Base-by-base conservation (phyloP, 1,284 basidiomycete species). In the Cerrena zonata region DNA sequence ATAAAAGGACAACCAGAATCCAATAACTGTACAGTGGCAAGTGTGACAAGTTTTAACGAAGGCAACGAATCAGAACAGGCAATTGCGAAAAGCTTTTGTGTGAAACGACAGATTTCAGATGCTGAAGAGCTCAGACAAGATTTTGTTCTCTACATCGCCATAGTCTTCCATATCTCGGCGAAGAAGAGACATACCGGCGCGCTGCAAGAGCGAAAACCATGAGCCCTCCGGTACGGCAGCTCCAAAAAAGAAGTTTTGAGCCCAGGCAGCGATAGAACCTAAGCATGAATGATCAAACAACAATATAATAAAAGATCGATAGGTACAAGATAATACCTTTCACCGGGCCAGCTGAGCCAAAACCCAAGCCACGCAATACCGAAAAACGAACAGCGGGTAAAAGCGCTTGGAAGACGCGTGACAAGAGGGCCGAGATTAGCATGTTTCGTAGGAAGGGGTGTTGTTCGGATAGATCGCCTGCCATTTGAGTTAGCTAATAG, bases 381-480 rank as follows among this genome's bases (percentile, higher is more conserved):
- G 1, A 65, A 50, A 4, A 66, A 5, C 3, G 53, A 58, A 25
- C 60, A 59, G 22, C 61, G 45, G 22, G 65, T 7, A 52, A 51
- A 60, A 2, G 12, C n/a, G 36, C 61, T 63, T 2, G 58, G 61
- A 15, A 63, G 52, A 26, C 61, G 10, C 42, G 57, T 5, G 3
- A 43, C 36, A 3, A 49, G 4, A 23, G 55, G 13, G 50, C 7
- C 37, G 62, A 36, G 1, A 60, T 22, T 18, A 65, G 26, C 2
- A 40, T 34, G n/a, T 54, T 52, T 19, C 58, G 22, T 1, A 65
- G 50, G 1, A 45, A 41, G 2, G 65, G 61, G 48, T 65, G 62
- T 42, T 65, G 59, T 49, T 66, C 63, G 13, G 53, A 53, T 12
- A 66, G 47, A 38, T 65, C 63, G 5, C 64, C 65, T 66, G 47